Evolutionary conservation across 345 rosid genomes (phyloP).

Genomic region (Erucastrum elatum): DNA sequence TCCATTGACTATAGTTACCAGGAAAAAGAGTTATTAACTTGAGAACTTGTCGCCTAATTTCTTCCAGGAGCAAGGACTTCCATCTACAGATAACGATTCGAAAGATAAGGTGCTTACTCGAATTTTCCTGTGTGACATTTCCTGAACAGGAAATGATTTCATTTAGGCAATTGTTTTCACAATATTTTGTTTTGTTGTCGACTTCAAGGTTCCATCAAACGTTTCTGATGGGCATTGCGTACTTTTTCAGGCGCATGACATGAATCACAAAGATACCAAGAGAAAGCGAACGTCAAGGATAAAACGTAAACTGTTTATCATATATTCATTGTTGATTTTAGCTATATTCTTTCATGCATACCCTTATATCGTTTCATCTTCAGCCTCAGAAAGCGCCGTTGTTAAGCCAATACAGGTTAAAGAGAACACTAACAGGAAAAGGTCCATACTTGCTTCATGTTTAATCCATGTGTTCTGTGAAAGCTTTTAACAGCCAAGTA

Average conservation of each 20-base stretch:
- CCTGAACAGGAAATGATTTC: not conserved
- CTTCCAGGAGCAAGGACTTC: slow-evolving; percentile 43
- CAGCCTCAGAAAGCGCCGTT: slow-evolving; percentile 41
- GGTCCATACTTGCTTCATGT: slow-evolving; percentile 35
- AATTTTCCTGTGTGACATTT: not conserved
- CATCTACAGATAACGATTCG: slow-evolving; percentile 13
- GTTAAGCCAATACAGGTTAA: slow-evolving; percentile 32
- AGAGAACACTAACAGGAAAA: slow-evolving; percentile 45
- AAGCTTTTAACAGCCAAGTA: slow-evolving; percentile 8
- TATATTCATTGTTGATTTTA: slow-evolving; percentile 9
- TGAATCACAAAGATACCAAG: slow-evolving; percentile 37
- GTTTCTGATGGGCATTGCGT: slow-evolving; percentile 30
- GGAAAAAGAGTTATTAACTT: not conserved
- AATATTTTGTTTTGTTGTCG: slow-evolving; percentile 28
- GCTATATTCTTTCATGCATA: not conserved
- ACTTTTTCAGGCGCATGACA: slow-evolving; percentile 28
- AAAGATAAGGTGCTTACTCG: slow-evolving; percentile 40
- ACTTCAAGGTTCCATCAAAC: slow-evolving; percentile 43
- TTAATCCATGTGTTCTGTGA: slow-evolving; percentile 3
- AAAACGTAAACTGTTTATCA: slow-evolving; percentile 39
- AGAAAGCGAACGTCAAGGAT: slow-evolving; percentile 44
- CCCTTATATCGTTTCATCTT: slow-evolving; percentile 20
- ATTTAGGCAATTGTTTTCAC: slow-evolving; percentile 14
- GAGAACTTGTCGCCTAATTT: slow-evolving; percentile 18
- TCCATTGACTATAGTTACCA: not conserved